phyloP scores from a whole-genome alignment of 1,284 basidiomycete species.

The Sporisorium reilianum region DNA sequence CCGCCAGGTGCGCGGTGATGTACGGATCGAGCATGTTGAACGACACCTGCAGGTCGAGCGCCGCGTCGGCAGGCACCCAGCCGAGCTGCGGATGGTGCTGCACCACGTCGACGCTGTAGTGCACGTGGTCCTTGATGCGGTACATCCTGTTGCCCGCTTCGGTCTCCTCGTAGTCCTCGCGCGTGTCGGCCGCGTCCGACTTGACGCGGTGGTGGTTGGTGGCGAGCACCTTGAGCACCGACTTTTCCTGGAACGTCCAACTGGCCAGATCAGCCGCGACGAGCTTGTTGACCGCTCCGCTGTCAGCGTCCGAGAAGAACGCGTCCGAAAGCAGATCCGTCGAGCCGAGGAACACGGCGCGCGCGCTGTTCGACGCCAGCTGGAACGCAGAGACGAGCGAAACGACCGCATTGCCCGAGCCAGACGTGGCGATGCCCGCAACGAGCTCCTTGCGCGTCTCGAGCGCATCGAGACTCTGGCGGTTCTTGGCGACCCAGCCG shows the following conservation, averaged over 20 bases:
- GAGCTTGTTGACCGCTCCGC: constrained; percentile 76
- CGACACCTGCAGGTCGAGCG: constrained; percentile 87
- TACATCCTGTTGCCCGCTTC: constrained; percentile 76
- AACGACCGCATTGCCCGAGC: constrained; percentile 62
- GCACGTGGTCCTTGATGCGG: constrained; percentile 84
- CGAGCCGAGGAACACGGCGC: constrained; percentile 85
- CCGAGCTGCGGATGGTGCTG: constrained; percentile 74
- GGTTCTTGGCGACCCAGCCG: constrained; percentile 45
- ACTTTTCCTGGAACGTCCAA: constrained; percentile 91
- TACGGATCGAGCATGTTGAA: constrained; percentile 94
- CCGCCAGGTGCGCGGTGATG: constrained; percentile 55
- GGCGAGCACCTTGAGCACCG: constrained; percentile 82
- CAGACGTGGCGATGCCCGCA: constrained; percentile 35
- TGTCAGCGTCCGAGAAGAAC: constrained; percentile 13
- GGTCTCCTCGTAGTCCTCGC: constrained; percentile 65
- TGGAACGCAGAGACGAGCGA: constrained; percentile 88
- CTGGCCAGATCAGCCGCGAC: constrained; percentile 81
- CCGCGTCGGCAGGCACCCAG: constrained; percentile 80
- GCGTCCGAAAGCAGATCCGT: constrained; percentile 78
- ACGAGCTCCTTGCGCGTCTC: constrained; percentile 42
- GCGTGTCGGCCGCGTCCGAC: constrained; percentile 69
- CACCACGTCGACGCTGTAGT: constrained; percentile 79
- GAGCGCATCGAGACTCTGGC: constrained; percentile 43
- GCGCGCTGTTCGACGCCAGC: constrained; percentile 77
- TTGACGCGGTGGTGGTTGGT: constrained; percentile 79